Conservation (phyloP, 2,329 filamentous ascomycete species). For the Ceratocystis eucalypticola region DNA sequence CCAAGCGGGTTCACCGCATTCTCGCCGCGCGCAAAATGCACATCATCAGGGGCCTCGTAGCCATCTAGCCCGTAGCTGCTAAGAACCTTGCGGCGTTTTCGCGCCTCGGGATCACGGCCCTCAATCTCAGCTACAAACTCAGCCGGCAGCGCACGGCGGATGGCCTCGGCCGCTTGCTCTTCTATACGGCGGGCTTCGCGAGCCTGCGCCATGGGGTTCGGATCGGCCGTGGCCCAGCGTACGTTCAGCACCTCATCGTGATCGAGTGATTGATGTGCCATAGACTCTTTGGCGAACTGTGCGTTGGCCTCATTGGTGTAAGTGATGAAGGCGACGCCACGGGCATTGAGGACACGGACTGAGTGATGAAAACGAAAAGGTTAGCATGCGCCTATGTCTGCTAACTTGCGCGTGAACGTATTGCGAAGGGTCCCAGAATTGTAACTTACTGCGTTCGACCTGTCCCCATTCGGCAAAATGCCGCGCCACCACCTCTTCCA, state of each 20-base stretch:
- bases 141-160: conserved; percentile 72
- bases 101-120: conserved; percentile 72
- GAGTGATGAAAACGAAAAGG: neutral
- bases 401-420: neutral
- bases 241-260: conserved; percentile 90
- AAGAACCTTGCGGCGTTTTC: conserved; percentile 80
- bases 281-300: conserved; percentile 86
- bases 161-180: conserved; percentile 91
- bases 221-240: conserved; percentile 91
- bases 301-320: conserved; percentile 83
- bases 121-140: conserved; percentile 91
- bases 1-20: conserved; percentile 49
- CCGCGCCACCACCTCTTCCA: conserved; percentile 85
- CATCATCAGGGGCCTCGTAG: conserved; percentile 85
- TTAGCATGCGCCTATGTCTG: neutral
- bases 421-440: neutral
- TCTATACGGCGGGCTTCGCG: conserved; percentile 79
- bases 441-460: conserved; percentile 53
- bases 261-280: conserved; percentile 88
- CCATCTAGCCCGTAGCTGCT: conserved; percentile 78
- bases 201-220: conserved; percentile 88
- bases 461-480: conserved; percentile 97
- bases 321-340: conserved; percentile 90
- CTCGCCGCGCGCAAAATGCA: conserved; percentile 76
- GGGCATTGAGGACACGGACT: conserved; percentile 68